Base-by-base conservation (phyloP, 176 grass and related monocot genomes). In the Phyllostachys edulis region DNA sequence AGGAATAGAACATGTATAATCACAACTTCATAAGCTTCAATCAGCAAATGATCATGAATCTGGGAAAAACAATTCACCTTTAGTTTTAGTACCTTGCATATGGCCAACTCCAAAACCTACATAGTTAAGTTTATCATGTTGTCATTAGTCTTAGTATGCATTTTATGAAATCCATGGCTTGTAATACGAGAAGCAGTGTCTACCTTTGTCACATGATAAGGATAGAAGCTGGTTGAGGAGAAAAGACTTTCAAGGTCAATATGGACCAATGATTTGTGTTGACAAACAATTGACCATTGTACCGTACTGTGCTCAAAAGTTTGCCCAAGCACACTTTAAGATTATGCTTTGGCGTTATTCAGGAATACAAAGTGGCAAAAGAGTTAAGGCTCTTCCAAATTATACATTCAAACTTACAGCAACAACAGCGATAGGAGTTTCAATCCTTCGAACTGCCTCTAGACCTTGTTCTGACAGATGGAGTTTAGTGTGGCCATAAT, bases 181-280 rank as follows among this genome's bases (percentile, higher is more conserved):
- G 18, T 7, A 57, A 42, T 2, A 73, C 10, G 5, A 52, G 14
- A 69, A 67, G 49, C 3, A 38, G 24, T 3, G 5, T 59, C 11
- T 88, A 95, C 93, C 96, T 95, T 92, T 90, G 36, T 98, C 69
- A 45, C 93, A 98, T 52, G 91, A 89, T 27, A 98, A 60, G 7
- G 91, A 92, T 44, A 98, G 96, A 82, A 95, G 96, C 79, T 95
- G 93, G 78, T 98, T 98, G 76, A 98, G 93, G 85, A 95, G 93
- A 80, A 98, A 98, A 63, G 93, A 98, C 77, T 98, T 95, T 1
- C 96, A 93, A 7, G 89, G 95, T 80, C 96, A 80, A 66, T 98
- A 98, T 7, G 93, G 91, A 17, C 93, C 93, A 49, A 49, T 49
- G 65, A 99, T 91, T 93, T 99, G 76, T 17, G 18, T 87, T 63